Evolutionary conservation across 2,329 filamentous ascomycete genomes (phyloP).

Genomic region (Ascochyta pisi): DNA sequence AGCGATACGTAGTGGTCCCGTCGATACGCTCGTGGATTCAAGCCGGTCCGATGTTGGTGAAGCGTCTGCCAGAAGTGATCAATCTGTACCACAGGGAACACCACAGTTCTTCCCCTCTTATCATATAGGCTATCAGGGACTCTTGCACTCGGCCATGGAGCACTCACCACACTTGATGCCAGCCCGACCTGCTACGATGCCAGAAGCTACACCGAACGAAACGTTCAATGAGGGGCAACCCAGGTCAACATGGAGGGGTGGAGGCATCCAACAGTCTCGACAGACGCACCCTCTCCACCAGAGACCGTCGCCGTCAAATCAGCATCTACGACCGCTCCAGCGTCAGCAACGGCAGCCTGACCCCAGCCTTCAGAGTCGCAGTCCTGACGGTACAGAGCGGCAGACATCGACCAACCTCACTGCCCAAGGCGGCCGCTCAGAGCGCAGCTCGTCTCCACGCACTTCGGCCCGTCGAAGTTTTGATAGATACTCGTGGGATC

Average conservation of each 20-base stretch:
- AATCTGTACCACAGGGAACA: constrained; percentile 14
- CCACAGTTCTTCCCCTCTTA: constrained; percentile 9
- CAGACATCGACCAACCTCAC: constrained; percentile 19
- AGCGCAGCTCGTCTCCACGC: constrained; percentile 37
- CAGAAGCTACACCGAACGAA: not conserved
- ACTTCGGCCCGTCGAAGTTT: constrained; percentile 43
- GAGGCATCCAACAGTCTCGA: constrained; percentile 15
- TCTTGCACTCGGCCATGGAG: constrained; percentile 4
- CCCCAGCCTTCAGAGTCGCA: not conserved
- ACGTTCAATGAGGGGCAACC: not conserved
- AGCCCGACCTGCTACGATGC: not conserved
- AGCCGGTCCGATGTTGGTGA: constrained; percentile 10
- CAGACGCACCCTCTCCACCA: constrained; percentile 21
- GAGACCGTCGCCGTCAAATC: constrained; percentile 24
- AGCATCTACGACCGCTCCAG: constrained; percentile 13
- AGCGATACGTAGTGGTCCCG: constrained; percentile 23
- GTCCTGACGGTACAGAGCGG: constrained; percentile 17
- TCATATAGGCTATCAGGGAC: constrained; percentile 3
- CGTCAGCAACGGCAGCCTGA: not conserved
- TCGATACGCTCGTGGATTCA: constrained; percentile 8
- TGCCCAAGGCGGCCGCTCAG: constrained; percentile 29
- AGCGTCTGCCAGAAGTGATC: constrained; percentile 8
- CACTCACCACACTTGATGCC: not conserved
- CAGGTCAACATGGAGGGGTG: constrained; percentile 12
- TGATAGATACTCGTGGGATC: constrained; percentile 40